phyloP scores from a whole-genome alignment of 352 stramenopile genomes.

The Phytophthora nicotianae region DNA sequence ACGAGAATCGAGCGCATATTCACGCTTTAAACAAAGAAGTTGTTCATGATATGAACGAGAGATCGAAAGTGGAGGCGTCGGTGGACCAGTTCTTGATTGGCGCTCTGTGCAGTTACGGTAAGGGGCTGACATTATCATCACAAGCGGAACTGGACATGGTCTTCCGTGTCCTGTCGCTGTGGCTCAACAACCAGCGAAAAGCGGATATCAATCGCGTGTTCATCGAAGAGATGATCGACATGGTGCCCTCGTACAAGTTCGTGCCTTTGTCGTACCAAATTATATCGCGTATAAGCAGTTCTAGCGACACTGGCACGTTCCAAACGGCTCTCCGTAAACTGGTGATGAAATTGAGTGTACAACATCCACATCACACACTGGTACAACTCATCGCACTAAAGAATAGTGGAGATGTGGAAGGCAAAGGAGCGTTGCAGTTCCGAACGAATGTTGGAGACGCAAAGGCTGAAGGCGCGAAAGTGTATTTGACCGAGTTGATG shows the following conservation, averaged over 20 bases:
- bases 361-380: conserved; percentile 97
- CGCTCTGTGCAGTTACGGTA: conserved; percentile 89
- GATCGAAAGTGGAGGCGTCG: conserved; percentile 82
- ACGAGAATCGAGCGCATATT: conserved; percentile 75
- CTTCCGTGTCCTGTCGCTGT: conserved; percentile 94
- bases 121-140: conserved; percentile 54
- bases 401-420: conserved; percentile 92
- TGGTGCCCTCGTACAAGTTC: conserved; percentile 96
- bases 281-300: conserved; percentile 93
- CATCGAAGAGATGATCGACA: conserved; percentile 69
- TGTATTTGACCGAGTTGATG: conserved; percentile 65
- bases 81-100: conserved; percentile 89
- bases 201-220: conserved; percentile 85
- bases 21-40: conserved; percentile 86
- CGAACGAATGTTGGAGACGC: conserved; percentile 81
- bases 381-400: conserved; percentile 95
- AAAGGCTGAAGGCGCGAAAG: conserved; percentile 68
- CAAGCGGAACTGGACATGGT: conserved; percentile 88
- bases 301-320: conserved; percentile 53
- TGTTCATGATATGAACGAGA: conserved; percentile 87
- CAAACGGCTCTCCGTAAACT: conserved; percentile 88
- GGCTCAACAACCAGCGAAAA: conserved; percentile 92
- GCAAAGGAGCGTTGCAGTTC: conserved; percentile 78
- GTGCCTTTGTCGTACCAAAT: conserved; percentile 98
- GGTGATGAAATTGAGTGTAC: conserved; percentile 91